A percentile compares a stretch with the other conserved stretches of the same genome.
Conservation (phyloP, 2,329 filamentous ascomycete species). For the Aspergillus fructus region DNA sequence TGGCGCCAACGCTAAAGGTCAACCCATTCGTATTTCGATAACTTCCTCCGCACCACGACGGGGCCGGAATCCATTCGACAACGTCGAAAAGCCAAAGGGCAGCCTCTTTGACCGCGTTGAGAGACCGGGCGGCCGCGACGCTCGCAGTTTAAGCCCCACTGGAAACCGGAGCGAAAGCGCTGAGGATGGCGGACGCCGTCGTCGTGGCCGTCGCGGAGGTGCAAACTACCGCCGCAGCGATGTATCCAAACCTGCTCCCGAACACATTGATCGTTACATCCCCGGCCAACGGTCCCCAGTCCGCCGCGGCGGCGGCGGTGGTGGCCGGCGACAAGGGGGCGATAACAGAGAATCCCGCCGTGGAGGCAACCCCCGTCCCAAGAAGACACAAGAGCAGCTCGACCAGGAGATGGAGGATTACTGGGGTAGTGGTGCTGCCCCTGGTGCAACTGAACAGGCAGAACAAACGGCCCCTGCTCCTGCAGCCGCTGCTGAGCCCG, state of each 20-base stretch:
- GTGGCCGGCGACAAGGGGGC: slow-evolving; percentile 28
- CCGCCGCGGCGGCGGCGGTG: slow-evolving; percentile 50
- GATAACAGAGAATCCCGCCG: slow-evolving; percentile 35
- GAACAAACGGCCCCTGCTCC: slow-evolving; percentile 29
- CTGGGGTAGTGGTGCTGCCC: slow-evolving; percentile 57
- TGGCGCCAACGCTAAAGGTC: slow-evolving; percentile 85
- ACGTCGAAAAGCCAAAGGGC: slow-evolving; percentile 51
- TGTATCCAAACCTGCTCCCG: slow-evolving; percentile 56
- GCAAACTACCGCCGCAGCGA: slow-evolving; percentile 51
- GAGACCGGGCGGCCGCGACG: slow-evolving; percentile 39
- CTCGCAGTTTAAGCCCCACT: slow-evolving; percentile 43
- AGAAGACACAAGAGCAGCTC: slow-evolving; percentile 87
- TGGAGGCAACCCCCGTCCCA: slow-evolving; percentile 57
- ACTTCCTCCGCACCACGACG: slow-evolving; percentile 50
- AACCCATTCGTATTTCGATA: slow-evolving; percentile 74
- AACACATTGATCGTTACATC: slow-evolving; percentile 76
- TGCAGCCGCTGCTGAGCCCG: slow-evolving; percentile 25
- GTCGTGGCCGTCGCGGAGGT: slow-evolving; percentile 43
- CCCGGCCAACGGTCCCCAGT: slow-evolving; percentile 55
- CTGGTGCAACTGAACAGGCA: slow-evolving; percentile 40
- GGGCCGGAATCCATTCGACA: slow-evolving; percentile 50
- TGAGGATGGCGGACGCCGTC: slow-evolving; percentile 37
- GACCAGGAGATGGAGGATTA: slow-evolving; percentile 98
- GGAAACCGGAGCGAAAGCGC: slow-evolving; percentile 32
- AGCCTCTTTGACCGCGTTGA: slow-evolving; percentile 67